A percentile compares a stretch with the other conserved stretches of the same genome.
Evolutionary conservation across 2,329 filamentous ascomycete genomes (phyloP).

Genomic region (Alternaria sp.): DNA sequence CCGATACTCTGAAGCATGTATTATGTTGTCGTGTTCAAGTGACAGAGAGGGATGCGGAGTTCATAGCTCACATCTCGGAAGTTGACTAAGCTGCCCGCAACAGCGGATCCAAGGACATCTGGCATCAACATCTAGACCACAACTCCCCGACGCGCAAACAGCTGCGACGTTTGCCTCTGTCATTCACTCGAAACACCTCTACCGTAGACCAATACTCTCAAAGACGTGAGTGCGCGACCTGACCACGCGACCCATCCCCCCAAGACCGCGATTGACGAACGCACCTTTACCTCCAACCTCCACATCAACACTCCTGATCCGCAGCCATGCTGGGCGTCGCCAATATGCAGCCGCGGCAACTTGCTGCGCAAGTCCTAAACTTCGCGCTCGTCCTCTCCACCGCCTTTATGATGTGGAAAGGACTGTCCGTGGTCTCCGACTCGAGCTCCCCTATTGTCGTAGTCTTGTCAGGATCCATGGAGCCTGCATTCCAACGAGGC

Average conservation of each 20-base stretch:
- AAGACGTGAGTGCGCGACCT: background rate
- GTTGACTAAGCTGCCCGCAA: slow-evolving; percentile 36
- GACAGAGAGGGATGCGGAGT: slow-evolving; percentile 10
- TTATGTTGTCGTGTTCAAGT: background rate
- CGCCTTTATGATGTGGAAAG: slow-evolving; percentile 93
- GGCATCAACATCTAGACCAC: slow-evolving; percentile 39
- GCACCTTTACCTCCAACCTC: slow-evolving; percentile 3
- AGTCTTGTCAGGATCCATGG: slow-evolving; percentile 85
- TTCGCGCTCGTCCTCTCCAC: slow-evolving; percentile 90
- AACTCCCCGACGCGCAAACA: slow-evolving; percentile 24
- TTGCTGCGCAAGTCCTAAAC: slow-evolving; percentile 83
- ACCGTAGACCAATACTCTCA: background rate
- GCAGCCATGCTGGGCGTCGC: slow-evolving; percentile 59
- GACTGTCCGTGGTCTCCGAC: slow-evolving; percentile 78
- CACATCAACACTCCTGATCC: slow-evolving; percentile 14
- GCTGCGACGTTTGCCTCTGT: slow-evolving; percentile 2
- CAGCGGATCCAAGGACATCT: slow-evolving; percentile 40
- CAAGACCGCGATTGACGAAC: background rate
- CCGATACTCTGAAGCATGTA: background rate
- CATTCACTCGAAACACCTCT: background rate
- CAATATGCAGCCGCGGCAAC: slow-evolving; percentile 76
- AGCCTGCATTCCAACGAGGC: slow-evolving; percentile 81
- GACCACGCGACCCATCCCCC: background rate
- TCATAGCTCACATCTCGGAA: slow-evolving; percentile 25
- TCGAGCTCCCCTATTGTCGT: slow-evolving; percentile 75